Percentiles rank a stretch among this genome's conserved stretches.
These are phyloP conservation scores for Lavandula angustifolia DNA, from an alignment of 257 asterid genomes.

Conservation along the genomic window DNA sequence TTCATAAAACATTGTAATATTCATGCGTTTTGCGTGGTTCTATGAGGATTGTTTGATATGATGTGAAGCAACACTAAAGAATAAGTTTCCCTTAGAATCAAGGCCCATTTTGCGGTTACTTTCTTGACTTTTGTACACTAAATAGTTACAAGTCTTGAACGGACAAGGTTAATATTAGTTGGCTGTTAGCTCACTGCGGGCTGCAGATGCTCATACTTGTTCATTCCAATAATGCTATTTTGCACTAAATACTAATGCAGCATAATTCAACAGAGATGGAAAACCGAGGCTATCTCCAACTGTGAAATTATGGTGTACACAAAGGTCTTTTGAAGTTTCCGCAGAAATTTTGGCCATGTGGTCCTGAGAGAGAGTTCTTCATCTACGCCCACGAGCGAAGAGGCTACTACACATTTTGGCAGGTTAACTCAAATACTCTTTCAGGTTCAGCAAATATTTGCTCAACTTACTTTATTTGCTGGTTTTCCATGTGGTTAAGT, in stretches of 20 bases:
- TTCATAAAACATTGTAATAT: background rate
- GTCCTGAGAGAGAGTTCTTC: constrained; percentile 86
- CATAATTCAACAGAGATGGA: constrained; percentile 74
- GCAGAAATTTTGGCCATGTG: constrained; percentile 80
- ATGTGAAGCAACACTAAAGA: background rate
- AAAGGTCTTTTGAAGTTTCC: constrained; percentile 89
- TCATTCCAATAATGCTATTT: constrained; percentile 21
- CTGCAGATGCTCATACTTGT: constrained; percentile 19
- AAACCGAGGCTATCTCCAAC: constrained; percentile 71
- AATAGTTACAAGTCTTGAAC: background rate
- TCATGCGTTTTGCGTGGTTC: background rate
- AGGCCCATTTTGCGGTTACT: background rate
- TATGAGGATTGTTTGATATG: background rate
- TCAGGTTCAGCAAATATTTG: background rate
- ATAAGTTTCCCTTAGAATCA: background rate
- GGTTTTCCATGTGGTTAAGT: background rate
- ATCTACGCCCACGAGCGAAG: constrained; percentile 83
- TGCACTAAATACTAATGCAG: constrained; percentile 32
- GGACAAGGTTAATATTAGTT: constrained; percentile 6
- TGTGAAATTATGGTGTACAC: constrained; percentile 86
- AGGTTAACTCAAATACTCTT: constrained; percentile 45
- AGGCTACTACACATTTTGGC: constrained; percentile 99
- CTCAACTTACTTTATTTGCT: background rate
- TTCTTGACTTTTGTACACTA: background rate
- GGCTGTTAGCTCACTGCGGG: background rate